Evolutionary conservation across 169 alveolate species (phyloP).

Genomic region (Plasmodium cynomolgi): DNA sequence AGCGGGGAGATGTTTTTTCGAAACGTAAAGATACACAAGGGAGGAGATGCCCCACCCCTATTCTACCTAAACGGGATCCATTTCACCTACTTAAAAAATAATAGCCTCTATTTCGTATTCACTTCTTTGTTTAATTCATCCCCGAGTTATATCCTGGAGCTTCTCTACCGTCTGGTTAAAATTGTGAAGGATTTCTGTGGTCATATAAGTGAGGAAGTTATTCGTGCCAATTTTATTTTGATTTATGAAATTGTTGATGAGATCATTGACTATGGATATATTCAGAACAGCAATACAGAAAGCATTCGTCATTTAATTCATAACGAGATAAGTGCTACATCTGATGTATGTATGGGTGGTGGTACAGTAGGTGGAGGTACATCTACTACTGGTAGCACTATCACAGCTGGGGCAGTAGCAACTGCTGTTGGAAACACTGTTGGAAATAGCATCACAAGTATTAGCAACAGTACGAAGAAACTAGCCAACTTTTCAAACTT

Average conservation of each 20-base stretch:
- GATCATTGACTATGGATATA: conserved; percentile 95
- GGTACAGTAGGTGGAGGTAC: background rate
- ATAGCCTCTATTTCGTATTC: conserved; percentile 91
- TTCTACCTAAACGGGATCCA: conserved; percentile 91
- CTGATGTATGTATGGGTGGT: background rate
- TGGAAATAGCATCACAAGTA: background rate
- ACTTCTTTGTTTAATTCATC: conserved; percentile 93
- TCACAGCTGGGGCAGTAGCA: background rate
- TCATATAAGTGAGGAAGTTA: conserved; percentile 96
- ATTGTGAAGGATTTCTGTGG: conserved; percentile 96
- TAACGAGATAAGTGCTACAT: conserved; percentile 50
- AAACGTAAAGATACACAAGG: conserved; percentile 89
- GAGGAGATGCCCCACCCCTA: conserved; percentile 87
- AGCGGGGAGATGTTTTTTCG: conserved; percentile 94
- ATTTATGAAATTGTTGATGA: conserved; percentile 98
- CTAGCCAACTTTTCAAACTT: conserved; percentile 16
- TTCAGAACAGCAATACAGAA: conserved; percentile 95
- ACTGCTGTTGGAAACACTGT: background rate
- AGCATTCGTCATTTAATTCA: conserved; percentile 89
- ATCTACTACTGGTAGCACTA: background rate
- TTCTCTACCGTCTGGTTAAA: conserved; percentile 90
- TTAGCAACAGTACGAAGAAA: conserved; percentile 4
- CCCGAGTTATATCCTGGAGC: conserved; percentile 94
- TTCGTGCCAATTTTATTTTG: conserved; percentile 95
- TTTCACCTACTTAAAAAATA: conserved; percentile 88